Evolutionary conservation across 345 rosid genomes (phyloP), one percentile per base, ranked within the genome.

Genomic region (Garcia nutans): DNA sequence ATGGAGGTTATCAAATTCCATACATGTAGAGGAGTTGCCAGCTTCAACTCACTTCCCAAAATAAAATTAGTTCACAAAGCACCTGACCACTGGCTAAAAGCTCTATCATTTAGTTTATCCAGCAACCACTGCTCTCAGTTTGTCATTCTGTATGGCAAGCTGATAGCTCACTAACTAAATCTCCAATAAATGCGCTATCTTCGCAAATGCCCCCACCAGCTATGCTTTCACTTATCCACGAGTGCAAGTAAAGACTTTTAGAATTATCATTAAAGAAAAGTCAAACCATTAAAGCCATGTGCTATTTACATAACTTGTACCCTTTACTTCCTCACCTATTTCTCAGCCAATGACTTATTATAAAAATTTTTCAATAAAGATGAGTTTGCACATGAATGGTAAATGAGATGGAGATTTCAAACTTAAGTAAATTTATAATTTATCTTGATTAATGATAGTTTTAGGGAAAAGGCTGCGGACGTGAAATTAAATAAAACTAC

Each of bases 361-460:
- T 19, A 22, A 67, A 50, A 12, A 50, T 6, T 17, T 24, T 59
- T 45, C 24, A n/a, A 68, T 68, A 41, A 50, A 49, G 56, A 10
- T 22, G 37, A 68, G 20, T 68, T 68, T 68, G 71, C 71, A 68
- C 52, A 8, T 49, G 10, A 68, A 41, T 15, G 55, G 12, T 54
- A 60, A 59, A 68, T 24, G 57, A 24, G 42, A 68, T 5, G 44
- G 28, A 8, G 33, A 24, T 2, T 47, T 65, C 52, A 65, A 65
- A 8, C 20, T 41, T 19, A 65, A 23, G 50, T 65, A 20, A 20
- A 41, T 20, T 6, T 0, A 5, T 22, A 26, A 9, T 19, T 20
- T n/a, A 13, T 66, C 70, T 45, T 12, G 31, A 44, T 8, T 11
- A 26, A 42, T 66, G 28, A 16, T n/a, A 11, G 1, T 42, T 42